These are phyloP conservation scores for Monosporascus sp. DNA, from an alignment of 2,329 filamentous ascomycete species.

Conservation along the genomic window DNA sequence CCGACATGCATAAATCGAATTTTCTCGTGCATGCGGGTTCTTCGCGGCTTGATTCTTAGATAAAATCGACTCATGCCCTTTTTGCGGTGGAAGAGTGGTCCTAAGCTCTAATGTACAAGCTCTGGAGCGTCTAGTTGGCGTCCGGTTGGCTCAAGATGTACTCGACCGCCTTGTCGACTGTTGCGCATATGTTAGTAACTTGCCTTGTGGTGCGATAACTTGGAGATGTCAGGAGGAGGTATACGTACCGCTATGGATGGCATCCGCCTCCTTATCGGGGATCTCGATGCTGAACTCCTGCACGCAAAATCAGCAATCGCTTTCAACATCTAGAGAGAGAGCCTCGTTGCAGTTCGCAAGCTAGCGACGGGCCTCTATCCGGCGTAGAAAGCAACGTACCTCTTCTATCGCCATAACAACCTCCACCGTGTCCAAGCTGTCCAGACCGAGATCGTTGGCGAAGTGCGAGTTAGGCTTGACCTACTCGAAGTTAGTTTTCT, in stretches of 20 bases:
- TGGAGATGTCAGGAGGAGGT: background rate
- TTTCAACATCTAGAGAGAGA: background rate
- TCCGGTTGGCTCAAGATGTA: conserved; percentile 93
- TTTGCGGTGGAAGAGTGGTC: conserved; percentile 11
- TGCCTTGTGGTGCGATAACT: conserved; percentile 1
- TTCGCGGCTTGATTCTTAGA: background rate
- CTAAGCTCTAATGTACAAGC: conserved; percentile 23
- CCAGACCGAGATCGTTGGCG: conserved; percentile 91
- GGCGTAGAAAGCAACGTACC: conserved; percentile 42
- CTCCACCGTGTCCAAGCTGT: conserved; percentile 97
- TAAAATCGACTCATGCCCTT: background rate
- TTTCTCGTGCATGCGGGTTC: background rate
- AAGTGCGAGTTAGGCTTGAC: conserved; percentile 84
- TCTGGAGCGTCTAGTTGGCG: conserved; percentile 53
- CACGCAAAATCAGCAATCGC: conserved; percentile 20
- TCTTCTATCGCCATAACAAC: conserved; percentile 99
- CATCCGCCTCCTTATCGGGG: conserved; percentile 92
- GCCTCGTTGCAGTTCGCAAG: no score
- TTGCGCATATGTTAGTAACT: conserved; percentile 12
- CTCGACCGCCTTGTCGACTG: conserved; percentile 90
- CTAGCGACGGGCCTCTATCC: no score
- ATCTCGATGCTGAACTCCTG: conserved; percentile 83
- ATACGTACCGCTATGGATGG: conserved; percentile 83
- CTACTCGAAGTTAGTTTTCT: conserved; percentile 41
- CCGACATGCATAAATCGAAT: background rate